phyloP scores from a whole-genome alignment of 805 yeast genomes.

The Saccharomycopsis fermentans region DNA sequence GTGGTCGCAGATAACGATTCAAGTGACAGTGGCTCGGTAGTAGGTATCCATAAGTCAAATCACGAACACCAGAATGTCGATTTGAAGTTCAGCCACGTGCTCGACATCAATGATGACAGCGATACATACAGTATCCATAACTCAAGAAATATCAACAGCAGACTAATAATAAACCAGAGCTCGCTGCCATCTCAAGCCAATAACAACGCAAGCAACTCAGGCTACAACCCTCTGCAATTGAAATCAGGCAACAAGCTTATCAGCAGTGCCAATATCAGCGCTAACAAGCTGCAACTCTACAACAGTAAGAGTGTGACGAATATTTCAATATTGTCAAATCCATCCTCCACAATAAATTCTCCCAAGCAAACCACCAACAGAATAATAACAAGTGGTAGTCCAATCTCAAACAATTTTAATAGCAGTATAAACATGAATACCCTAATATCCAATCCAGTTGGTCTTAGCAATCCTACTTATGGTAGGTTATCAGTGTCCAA shows the following conservation, averaged over 20 bases:
- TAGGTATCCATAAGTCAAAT: background rate
- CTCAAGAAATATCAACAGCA: background rate
- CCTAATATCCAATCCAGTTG: background rate
- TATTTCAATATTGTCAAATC: background rate
- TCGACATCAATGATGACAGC: background rate
- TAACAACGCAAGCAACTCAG: background rate
- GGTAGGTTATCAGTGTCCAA: slow-evolving; percentile 8
- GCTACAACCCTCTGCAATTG: background rate
- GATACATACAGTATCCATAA: background rate
- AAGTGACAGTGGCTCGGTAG: background rate
- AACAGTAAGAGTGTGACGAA: background rate
- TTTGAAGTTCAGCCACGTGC: background rate
- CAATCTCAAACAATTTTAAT: background rate
- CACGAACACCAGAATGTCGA: background rate
- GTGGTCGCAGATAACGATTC: slow-evolving; percentile 1
- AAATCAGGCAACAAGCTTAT: background rate
- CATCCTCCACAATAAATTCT: background rate
- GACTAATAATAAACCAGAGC: background rate
- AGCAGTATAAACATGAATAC: background rate
- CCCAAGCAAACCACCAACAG: background rate
- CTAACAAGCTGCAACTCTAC: background rate
- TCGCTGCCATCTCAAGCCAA: background rate
- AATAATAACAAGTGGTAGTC: background rate
- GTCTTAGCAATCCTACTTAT: background rate
- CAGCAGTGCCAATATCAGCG: background rate